Percentiles rank a stretch among this genome's conserved stretches.
Evolutionary conservation across 2,329 filamentous ascomycete species (phyloP).

Genomic region (Aspergillus cejpii): DNA sequence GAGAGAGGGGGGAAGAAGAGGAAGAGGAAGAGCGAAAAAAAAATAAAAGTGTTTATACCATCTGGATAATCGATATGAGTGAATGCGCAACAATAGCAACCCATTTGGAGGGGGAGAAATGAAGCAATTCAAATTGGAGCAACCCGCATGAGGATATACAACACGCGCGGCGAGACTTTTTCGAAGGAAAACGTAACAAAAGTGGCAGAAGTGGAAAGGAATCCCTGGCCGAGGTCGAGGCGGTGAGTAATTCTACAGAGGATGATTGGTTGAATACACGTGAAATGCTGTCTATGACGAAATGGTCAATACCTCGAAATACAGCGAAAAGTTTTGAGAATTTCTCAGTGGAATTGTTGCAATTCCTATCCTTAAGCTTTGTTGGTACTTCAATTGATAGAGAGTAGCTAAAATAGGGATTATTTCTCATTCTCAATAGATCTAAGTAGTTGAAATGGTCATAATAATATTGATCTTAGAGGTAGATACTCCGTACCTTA

Average conservation of each 20-base stretch:
- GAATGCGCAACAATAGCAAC: neutral
- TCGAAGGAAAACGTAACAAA: conserved; percentile 18
- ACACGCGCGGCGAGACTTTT: conserved; percentile 5
- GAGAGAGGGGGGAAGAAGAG: conserved; percentile 11
- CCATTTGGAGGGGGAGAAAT: conserved; percentile 1
- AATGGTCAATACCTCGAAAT: conserved; percentile 1
- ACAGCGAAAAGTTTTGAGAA: neutral
- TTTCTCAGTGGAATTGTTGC: neutral
- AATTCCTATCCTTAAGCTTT: neutral
- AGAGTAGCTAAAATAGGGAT: too few relatives aligned
- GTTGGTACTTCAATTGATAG: neutral
- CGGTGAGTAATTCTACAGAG: conserved; percentile 1
- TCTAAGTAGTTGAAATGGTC: too few relatives aligned
- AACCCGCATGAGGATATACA: neutral
- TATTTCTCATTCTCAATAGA: too few relatives aligned
- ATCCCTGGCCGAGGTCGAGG: conserved; percentile 3
- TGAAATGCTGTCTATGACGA: conserved; percentile 8
- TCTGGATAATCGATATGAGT: neutral
- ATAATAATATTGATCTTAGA: too few relatives aligned
- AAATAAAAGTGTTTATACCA: neutral
- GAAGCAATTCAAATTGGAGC: neutral
- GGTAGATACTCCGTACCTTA: too few relatives aligned
- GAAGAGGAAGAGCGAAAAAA: conserved; percentile 10
- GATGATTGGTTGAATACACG: conserved; percentile 1
- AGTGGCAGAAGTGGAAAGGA: conserved; percentile 12